A percentile compares a stretch with the other conserved stretches of the same genome.
These are phyloP conservation scores for Pseudozyma pruni DNA, from an alignment of 1,284 basidiomycete species.

Conservation along the genomic window DNA sequence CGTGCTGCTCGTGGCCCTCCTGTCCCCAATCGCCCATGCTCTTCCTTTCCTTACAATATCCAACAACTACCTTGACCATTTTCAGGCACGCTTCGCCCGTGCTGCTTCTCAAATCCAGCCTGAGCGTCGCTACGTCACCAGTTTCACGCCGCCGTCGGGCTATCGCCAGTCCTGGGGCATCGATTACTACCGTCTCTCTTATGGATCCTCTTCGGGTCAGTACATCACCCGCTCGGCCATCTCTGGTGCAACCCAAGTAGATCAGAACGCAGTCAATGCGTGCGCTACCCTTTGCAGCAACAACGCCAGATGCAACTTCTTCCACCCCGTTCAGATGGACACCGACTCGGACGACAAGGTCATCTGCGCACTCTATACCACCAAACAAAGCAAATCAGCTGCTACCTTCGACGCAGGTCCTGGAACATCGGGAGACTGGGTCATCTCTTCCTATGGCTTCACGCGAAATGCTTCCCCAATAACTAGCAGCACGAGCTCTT, in stretches of 20 bases:
- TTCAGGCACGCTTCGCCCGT: conserved; percentile 12
- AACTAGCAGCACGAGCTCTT: neutral
- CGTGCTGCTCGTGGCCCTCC: conserved; percentile 13
- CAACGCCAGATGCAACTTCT: conserved; percentile 10
- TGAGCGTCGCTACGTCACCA: conserved; percentile 10
- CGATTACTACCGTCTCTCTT: conserved; percentile 17
- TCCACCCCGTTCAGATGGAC: conserved; percentile 30
- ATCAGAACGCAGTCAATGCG: conserved; percentile 14
- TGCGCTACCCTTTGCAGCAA: conserved; percentile 12
- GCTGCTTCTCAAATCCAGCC: neutral
- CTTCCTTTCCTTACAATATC: conserved; percentile 14
- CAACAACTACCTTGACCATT: conserved; percentile 5
- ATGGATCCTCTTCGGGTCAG: conserved; percentile 15
- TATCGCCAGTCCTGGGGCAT: conserved; percentile 24
- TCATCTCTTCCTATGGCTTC: conserved; percentile 27
- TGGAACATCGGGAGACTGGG: conserved; percentile 7
- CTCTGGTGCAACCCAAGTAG: conserved; percentile 7
- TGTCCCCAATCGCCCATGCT: conserved; percentile 6
- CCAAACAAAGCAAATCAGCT: conserved; percentile 11
- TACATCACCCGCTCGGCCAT: conserved; percentile 24
- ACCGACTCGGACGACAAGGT: conserved; percentile 18
- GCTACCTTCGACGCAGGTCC: conserved; percentile 12
- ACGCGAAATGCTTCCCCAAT: neutral
- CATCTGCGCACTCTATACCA: conserved; percentile 30
- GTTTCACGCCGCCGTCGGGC: conserved; percentile 10